Base-by-base conservation (phyloP, 352 stramenopile species). In the Globisporangium irregulare region DNA sequence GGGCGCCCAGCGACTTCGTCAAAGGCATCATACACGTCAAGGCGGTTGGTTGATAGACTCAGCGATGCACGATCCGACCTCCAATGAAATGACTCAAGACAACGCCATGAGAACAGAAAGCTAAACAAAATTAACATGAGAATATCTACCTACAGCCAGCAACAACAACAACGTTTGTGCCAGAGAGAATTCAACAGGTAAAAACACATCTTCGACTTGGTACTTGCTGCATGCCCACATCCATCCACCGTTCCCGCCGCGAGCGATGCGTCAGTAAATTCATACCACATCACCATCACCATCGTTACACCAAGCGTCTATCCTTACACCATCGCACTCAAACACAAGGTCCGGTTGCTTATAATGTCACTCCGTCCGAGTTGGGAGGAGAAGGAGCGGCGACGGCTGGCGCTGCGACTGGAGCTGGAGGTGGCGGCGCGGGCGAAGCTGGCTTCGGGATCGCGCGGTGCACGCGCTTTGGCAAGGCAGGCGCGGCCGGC, bases 391-490 rank as follows among this genome's bases (percentile, higher is more conserved):
- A 48, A 22, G 74, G 68, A 59, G 63, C n/a, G 15, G 65, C 38
- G 24, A 41, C 61, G 29, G 65, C 29, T 9, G 66, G 66, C n/a
- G 58, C 59, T 20, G 54, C 36, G 10, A 55, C 27, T 41, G 65
- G 65, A 5, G 57, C 27, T 51, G 65, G 65, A 2, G 57, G 65
- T 5, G 65, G 34, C 3, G 67, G 67, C 9, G 65, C 65, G 18
- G 65, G 58, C 38, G 67, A 68, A 15, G 59, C 61, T 29, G 67
- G 67, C 61, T 72, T 72, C 27, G 67, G 61, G 60, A 72, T 72
- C 53, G 67, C 61, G 38, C 59, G 67, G 59, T 72, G 59, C 60
- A 72, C 67, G 46, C 64, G 62, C 62, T 71, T 67, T 8, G 68
- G 43, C 27, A 59, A 38, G 12, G 53, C 66, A 36, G 69, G 59